Percentiles rank a stretch among this genome's conserved stretches.
Evolutionary conservation across 2,329 filamentous ascomycete species (phyloP).

Genomic region (Diaporthe longicolla): DNA sequence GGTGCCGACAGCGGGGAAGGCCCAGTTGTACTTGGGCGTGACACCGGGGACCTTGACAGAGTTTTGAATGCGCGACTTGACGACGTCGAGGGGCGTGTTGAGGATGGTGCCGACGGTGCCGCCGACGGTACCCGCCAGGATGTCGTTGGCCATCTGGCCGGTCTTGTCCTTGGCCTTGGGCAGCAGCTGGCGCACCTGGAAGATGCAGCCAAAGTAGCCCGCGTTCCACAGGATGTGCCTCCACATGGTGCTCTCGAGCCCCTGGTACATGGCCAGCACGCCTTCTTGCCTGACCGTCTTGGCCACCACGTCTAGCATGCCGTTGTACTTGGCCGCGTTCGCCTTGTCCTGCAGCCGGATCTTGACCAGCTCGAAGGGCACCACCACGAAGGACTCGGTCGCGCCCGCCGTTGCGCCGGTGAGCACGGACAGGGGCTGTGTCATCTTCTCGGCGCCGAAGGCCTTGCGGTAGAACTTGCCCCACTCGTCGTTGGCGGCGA

Average conservation of each 20-base stretch:
- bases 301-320: slow-evolving; percentile 82
- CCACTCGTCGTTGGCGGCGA: slow-evolving; percentile 99
- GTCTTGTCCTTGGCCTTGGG: slow-evolving; percentile 86
- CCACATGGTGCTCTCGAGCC: slow-evolving; percentile 97
- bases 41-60: slow-evolving; percentile 85
- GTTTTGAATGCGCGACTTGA: slow-evolving; percentile 99
- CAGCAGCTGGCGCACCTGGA: slow-evolving; percentile 90
- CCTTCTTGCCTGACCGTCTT: slow-evolving; percentile 91
- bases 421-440: slow-evolving; percentile 89
- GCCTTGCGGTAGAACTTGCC: slow-evolving; percentile 91
- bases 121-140: slow-evolving; percentile 88
- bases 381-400: slow-evolving; percentile 96
- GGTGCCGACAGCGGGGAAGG: slow-evolving; percentile 86
- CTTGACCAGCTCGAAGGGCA: slow-evolving; percentile 98
- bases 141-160: slow-evolving; percentile 86
- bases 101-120: slow-evolving; percentile 89
- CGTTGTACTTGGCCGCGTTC: slow-evolving; percentile 88
- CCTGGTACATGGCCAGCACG: slow-evolving; percentile 91
- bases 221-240: slow-evolving; percentile 87
- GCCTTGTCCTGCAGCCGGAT: slow-evolving; percentile 97
- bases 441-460: slow-evolving; percentile 91
- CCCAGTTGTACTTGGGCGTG: slow-evolving; percentile 98
- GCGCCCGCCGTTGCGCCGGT: slow-evolving; percentile 96
- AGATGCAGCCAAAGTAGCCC: slow-evolving; percentile 98
- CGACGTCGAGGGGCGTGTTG: slow-evolving; percentile 95